Evolutionary conservation across 768 basidiomycete genomes (phyloP).

Genomic region (Cystoderma amianthinum): DNA sequence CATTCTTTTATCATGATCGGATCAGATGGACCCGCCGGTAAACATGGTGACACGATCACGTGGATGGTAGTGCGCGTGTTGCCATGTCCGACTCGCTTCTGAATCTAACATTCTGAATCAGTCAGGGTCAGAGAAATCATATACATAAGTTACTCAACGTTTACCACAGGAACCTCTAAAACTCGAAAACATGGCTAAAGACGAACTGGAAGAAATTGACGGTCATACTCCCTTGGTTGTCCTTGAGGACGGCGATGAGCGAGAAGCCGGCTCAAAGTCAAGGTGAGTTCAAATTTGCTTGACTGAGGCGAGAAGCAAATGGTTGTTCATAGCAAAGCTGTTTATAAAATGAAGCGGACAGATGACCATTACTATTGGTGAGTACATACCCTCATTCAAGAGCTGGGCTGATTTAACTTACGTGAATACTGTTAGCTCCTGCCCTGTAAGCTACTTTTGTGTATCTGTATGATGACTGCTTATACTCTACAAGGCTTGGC

Average conservation of each 20-base stretch:
- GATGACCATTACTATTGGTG: constrained; percentile 33
- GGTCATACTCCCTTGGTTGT: constrained; percentile 43
- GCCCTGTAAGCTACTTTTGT: constrained; percentile 15
- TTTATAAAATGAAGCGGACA: constrained; percentile 36
- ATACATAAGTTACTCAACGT: too few relatives aligned
- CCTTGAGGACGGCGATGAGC: constrained; percentile 40
- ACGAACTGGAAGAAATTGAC: constrained; percentile 44
- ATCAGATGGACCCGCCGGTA: too few relatives aligned
- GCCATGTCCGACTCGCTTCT: too few relatives aligned
- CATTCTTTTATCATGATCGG: too few relatives aligned
- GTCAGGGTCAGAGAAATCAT: too few relatives aligned
- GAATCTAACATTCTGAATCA: too few relatives aligned
- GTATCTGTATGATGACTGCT: background rate
- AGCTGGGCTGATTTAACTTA: background rate
- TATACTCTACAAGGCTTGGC: constrained; percentile 3
- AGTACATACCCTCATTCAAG: constrained; percentile 3
- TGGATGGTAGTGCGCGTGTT: too few relatives aligned
- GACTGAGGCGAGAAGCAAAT: constrained; percentile 3
- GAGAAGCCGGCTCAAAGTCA: constrained; percentile 33
- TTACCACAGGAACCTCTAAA: too few relatives aligned
- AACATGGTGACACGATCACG: too few relatives aligned
- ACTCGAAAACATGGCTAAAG: constrained; percentile 12
- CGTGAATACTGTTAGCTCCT: constrained; percentile 13
- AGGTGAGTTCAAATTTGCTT: constrained; percentile 21
- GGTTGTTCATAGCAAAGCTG: constrained; percentile 22